Base-by-base conservation (phyloP, 2,329 filamentous ascomycete species). In the Chaetomiaceae sp. region DNA sequence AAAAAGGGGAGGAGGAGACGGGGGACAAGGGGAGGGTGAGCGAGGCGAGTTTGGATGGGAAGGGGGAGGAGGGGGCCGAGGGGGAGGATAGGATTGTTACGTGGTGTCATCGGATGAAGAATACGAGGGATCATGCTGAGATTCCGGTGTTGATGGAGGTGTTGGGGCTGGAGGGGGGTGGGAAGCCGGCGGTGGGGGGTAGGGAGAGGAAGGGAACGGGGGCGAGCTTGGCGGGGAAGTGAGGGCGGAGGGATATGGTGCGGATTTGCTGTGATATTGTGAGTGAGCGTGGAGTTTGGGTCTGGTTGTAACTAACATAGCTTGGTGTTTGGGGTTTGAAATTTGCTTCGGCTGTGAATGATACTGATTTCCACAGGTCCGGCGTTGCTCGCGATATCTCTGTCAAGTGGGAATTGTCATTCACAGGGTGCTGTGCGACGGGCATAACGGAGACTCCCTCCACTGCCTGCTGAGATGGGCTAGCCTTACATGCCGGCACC, bases 31-130 rank as follows among this genome's bases (percentile, higher is more conserved):
- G 23, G 20, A 25, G n/a, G 31, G 23, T 47, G 33, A 20, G 34
- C 5, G 57, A 59, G 51, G 57, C 59, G 7, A 63, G 61, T 17
- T 29, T 64, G 36, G 63, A 63, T 31, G 61, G 61, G 8, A 62
- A 61, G 48, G 59, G 58, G 29, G 58, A 65, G 51, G 58, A 58
- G 31, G 58, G 62, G 42, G 58, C 51, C n/a, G 65, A 61, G 8
- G 67, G 64, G 22, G 65, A 66, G 47, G 60, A 80, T 63, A 87
- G 87, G 70, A 73, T 72, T 51, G 79, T 89, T 25, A 84, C 81
- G 1, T 95, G 89, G 89, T 91, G 86, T 63, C 88, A 92, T 70
- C 78, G 88, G 25, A 95, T 95, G 89, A 77, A 76, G 65, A 88
- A 82, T 53, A 92, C 88, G 12, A 74, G 89, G 45, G 89, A 91